Percentiles rank a stretch among this genome's conserved stretches.
Evolutionary conservation across 2,329 filamentous ascomycete genomes (phyloP).

Genomic region (Fusarium phyllophilum): DNA sequence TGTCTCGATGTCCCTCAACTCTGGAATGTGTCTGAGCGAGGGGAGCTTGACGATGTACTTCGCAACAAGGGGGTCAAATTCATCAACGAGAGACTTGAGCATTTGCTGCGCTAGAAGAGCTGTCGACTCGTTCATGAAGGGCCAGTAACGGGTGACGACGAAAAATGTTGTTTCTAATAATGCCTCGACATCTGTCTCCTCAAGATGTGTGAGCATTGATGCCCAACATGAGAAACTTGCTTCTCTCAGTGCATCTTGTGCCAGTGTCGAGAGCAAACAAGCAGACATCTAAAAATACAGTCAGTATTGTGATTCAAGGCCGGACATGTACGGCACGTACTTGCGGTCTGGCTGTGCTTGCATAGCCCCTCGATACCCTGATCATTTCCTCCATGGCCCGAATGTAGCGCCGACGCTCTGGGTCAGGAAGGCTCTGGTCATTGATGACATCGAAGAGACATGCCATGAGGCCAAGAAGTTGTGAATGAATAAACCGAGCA

Average conservation of each 20-base stretch:
- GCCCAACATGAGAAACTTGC: constrained; percentile 87
- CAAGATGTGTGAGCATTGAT: constrained; percentile 77
- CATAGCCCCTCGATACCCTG: constrained; percentile 75
- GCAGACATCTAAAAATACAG: constrained; percentile 75
- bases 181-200: constrained; percentile 80
- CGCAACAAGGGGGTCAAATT: constrained; percentile 68
- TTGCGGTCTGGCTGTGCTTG: constrained; percentile 85
- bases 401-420: constrained; percentile 81
- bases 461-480: constrained; percentile 88
- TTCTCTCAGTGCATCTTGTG: constrained; percentile 78
- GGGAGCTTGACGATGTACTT: constrained; percentile 80
- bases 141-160: constrained; percentile 85
- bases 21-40: constrained; percentile 75
- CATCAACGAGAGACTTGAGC: constrained; percentile 72
- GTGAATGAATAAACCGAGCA: constrained; percentile 80
- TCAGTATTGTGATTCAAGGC: neutral
- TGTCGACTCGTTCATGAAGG: constrained; percentile 68
- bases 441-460: constrained; percentile 83
- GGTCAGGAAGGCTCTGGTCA: constrained; percentile 67
- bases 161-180: constrained; percentile 91
- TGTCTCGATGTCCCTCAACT: constrained; percentile 73
- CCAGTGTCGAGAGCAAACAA: constrained; percentile 87
- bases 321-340: constrained; percentile 56
- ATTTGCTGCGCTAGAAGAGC: constrained; percentile 69
- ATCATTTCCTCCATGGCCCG: constrained; percentile 91